phyloP scores from a whole-genome alignment of 164 flowering plant genomes.

The Chimonanthus salicifolius region DNA sequence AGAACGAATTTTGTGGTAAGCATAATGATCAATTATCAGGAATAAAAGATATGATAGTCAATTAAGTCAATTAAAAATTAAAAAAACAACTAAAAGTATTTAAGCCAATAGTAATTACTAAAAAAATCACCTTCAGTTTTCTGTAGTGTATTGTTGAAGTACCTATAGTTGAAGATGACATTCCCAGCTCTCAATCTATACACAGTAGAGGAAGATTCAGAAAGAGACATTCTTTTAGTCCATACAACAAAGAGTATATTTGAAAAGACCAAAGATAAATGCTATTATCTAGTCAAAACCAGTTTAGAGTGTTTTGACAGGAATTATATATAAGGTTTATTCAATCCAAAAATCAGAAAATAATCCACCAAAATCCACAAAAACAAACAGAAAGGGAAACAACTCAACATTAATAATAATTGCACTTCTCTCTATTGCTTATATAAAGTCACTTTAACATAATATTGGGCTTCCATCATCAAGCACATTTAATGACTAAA shows the following conservation, averaged over 20 bases:
- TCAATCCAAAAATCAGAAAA: no score
- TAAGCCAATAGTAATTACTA: background rate
- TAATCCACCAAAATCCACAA: no score
- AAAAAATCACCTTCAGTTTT: conserved; percentile 76
- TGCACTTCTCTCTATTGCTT: no score
- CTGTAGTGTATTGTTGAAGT: conserved; percentile 54
- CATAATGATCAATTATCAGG: background rate
- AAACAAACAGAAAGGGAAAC: no score
- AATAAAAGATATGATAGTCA: background rate
- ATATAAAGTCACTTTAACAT: no score
- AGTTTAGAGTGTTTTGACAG: no score
- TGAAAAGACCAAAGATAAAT: no score
- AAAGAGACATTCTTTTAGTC: background rate
- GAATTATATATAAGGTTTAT: no score
- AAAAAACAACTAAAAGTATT: background rate
- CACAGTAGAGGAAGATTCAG: background rate
- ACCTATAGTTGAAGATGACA: conserved; percentile 86
- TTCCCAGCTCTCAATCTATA: conserved; percentile 71
- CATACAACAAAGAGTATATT: background rate
- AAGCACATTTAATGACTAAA: no score
- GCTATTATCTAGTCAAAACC: no score
- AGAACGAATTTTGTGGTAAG: background rate
- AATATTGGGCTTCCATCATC: no score
- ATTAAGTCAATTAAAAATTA: background rate
- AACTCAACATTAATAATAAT: no score